Conservation (phyloP, 495 filamentous ascomycete species). For the Ramalina peruviana region DNA sequence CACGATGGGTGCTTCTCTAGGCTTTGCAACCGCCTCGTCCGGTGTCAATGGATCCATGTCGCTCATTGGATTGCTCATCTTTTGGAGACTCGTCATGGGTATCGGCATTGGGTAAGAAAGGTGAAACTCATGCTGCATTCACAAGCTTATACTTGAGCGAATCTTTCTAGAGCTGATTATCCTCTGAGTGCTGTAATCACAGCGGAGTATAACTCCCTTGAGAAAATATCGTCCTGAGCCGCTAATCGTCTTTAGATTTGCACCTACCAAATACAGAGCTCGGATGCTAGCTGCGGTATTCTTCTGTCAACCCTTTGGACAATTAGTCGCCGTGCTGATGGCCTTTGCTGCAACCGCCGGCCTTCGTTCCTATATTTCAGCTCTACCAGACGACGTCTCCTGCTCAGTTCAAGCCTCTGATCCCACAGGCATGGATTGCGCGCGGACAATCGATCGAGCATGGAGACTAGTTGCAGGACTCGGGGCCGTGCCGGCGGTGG, state of each 20-base stretch:
- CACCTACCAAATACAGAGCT: conserved; percentile 41
- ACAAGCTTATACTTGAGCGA: conserved; percentile 17
- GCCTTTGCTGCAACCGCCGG: conserved; percentile 31
- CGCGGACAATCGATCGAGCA: conserved; percentile 28
- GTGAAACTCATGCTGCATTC: neutral
- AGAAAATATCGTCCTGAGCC: neutral
- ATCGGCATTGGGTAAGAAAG: conserved; percentile 28
- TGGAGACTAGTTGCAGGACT: conserved; percentile 51
- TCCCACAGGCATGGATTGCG: conserved; percentile 11
- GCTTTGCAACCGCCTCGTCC: conserved; percentile 34
- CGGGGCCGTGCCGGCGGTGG: conserved; percentile 43
- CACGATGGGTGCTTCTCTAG: conserved; percentile 40
- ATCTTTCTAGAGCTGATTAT: conserved; percentile 38
- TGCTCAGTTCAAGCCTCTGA: conserved; percentile 16
- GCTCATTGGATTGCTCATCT: conserved; percentile 41
- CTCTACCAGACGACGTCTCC: neutral
- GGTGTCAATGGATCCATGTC: conserved; percentile 36
- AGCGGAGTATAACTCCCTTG: conserved; percentile 32
- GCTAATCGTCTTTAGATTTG: conserved; percentile 29
- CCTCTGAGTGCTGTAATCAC: conserved; percentile 47
- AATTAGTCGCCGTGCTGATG: conserved; percentile 44
- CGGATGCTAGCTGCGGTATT: conserved; percentile 56
- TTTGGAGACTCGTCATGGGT: conserved; percentile 44
- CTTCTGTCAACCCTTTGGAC: conserved; percentile 51
- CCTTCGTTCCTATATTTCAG: conserved; percentile 14